Conservation (phyloP, 2,329 filamentous ascomycete species). For the Epichloe elymi region DNA sequence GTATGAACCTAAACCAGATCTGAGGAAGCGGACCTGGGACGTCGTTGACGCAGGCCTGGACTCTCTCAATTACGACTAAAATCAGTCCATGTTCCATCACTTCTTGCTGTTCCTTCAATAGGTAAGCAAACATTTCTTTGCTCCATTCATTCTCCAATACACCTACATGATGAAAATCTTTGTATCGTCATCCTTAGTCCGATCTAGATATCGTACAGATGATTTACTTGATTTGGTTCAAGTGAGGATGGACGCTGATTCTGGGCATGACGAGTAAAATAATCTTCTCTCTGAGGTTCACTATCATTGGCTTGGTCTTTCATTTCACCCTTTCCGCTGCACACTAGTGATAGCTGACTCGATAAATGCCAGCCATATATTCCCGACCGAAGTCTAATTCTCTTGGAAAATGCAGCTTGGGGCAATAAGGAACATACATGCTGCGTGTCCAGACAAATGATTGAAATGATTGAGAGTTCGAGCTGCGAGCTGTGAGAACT, state of each 20-base stretch:
- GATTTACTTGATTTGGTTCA: slow-evolving; percentile 18
- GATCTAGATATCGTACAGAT: slow-evolving; percentile 31
- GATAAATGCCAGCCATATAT: neutral
- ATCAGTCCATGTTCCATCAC: neutral
- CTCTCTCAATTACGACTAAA: slow-evolving; percentile 46
- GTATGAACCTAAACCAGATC: slow-evolving; percentile 41
- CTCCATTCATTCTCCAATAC: neutral
- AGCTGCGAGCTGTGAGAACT: no score
- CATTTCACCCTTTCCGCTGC: neutral
- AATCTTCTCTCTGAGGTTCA: slow-evolving; percentile 42
- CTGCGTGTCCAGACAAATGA: neutral
- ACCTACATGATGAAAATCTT: slow-evolving; percentile 63
- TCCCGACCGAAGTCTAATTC: neutral
- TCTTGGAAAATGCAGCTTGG: neutral
- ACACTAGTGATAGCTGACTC: neutral
- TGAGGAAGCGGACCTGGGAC: slow-evolving; percentile 56
- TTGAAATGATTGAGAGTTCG: no score
- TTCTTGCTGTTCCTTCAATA: neutral
- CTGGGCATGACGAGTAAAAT: slow-evolving; percentile 32
- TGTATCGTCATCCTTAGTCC: slow-evolving; percentile 97
- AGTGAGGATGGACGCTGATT: slow-evolving; percentile 17
- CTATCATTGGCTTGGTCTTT: neutral
- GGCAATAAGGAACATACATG: neutral
- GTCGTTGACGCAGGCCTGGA: slow-evolving; percentile 48
- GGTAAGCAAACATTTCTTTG: slow-evolving; percentile 15